A percentile compares a stretch with the other conserved stretches of the same genome.
phyloP scores from a whole-genome alignment of 345 rosid genomes.

The Populus alba region DNA sequence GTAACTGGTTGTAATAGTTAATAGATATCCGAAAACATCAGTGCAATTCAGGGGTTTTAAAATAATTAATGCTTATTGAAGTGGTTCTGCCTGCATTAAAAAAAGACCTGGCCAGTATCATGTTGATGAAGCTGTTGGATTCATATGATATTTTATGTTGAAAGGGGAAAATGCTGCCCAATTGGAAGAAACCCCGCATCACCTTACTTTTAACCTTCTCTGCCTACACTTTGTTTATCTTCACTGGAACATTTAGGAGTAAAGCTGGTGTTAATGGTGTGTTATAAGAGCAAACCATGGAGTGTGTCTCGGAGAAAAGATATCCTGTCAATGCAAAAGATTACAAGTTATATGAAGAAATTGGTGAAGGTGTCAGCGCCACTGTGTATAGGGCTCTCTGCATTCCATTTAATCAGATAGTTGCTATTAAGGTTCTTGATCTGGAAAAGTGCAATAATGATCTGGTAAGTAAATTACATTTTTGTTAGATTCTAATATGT shows the following conservation, averaged over 20 bases:
- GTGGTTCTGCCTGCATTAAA: slow-evolving; percentile 7
- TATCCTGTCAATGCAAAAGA: slow-evolving; percentile 72
- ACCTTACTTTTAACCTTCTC: slow-evolving; percentile 28
- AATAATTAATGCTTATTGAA: not conserved
- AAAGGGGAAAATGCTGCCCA: slow-evolving; percentile 51
- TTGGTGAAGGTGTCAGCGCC: slow-evolving; percentile 98
- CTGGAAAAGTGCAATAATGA: slow-evolving; percentile 94
- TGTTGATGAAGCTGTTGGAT: slow-evolving; percentile 27
- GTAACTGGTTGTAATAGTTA: no score
- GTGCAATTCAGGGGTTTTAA: not conserved
- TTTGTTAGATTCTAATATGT: slow-evolving; percentile 4
- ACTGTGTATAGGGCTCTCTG: slow-evolving; percentile 88
- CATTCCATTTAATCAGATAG: slow-evolving; percentile 75
- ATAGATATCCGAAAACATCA: no score
- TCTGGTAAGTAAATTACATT: slow-evolving; percentile 47
- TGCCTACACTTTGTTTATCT: slow-evolving; percentile 26
- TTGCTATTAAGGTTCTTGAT: slow-evolving; percentile 96
- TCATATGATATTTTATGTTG: slow-evolving; percentile 19
- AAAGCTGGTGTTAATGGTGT: slow-evolving; percentile 42
- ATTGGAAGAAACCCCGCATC: slow-evolving; percentile 65
- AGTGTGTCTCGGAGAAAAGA: slow-evolving; percentile 53
- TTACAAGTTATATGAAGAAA: slow-evolving; percentile 82
- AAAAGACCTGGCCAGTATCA: not conserved
- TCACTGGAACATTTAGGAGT: slow-evolving; percentile 26
- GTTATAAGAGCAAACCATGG: slow-evolving; percentile 51